Evolutionary conservation across 208 protist species (phyloP).

Genomic region (Trichomonas vaginalis): DNA sequence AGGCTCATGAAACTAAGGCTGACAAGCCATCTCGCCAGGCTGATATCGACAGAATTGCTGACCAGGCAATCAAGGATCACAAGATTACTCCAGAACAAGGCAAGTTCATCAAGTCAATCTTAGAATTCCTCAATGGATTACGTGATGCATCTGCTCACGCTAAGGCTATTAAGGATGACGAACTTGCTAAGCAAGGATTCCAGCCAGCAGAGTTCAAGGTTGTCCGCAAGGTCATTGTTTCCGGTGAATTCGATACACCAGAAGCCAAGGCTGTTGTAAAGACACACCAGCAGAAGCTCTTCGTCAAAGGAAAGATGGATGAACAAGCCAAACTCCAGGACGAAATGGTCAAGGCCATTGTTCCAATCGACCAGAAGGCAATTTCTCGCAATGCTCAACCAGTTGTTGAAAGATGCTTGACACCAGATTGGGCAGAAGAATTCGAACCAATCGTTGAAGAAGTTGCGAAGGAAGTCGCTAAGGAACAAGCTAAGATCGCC

Average conservation of each 20-base stretch:
- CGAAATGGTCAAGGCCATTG: neutral
- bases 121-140: neutral
- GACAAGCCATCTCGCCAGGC: neutral
- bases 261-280: neutral
- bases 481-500: neutral
- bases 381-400: neutral
- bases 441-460: neutral
- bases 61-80: neutral
- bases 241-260: neutral
- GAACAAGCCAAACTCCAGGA: neutral
- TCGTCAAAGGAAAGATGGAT: neutral
- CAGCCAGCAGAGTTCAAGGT: neutral
- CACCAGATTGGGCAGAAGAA: neutral
- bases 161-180: neutral
- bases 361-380: neutral
- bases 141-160: neutral
- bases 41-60: neutral
- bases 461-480: neutral
- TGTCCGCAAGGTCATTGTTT: neutral
- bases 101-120: neutral
- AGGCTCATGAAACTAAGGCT: neutral
- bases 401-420: neutral
- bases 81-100: neutral
- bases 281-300: neutral
- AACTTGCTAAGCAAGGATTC: neutral